Base-by-base conservation (phyloP, 1,284 basidiomycete species). In the Trichosporon sp. region DNA sequence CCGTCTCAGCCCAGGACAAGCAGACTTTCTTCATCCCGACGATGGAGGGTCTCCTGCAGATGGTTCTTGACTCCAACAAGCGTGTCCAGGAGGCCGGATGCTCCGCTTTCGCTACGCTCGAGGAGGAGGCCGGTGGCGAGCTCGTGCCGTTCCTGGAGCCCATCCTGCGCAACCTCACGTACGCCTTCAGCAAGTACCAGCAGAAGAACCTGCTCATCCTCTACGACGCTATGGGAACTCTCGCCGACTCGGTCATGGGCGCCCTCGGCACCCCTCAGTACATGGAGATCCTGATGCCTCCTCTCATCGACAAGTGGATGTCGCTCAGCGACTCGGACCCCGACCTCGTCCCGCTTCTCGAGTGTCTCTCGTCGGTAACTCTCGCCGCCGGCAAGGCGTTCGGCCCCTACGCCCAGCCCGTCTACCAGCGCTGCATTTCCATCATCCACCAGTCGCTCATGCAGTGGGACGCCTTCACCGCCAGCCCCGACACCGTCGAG, bases 41-140 rank as follows among this genome's bases (percentile, higher is more conserved):
- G 29, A 92, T 99, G 90, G 96, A 99, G 86, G 97, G 95, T 27
- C 88, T 98, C 62, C 89, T 99, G 70, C 89, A 91, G 69, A 98
- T 96, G 92, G 95, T 98, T n/a, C 86, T 99, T 65, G 97, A 99
- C 82, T 92, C 93, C 84, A 99, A 99, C 86, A 99, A 99, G 85
- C 92, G 95, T 23, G 97, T 99, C 0, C 97, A 99, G 85, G 97
- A 99, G 84, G 97, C 97, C 1, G 97, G 97, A 21, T 99, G 97
- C 84, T 95, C 92, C 73, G 97, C 97, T 0, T 99, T 99, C 80
- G 97, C 97, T 2, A 99, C 97, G 8, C 88, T 99, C 12, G 97
- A 99, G 83, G 97, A 99, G 84, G 97, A 98, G 83, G 97, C 96
- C 0, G 95, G 94, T 2, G 81, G 87, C 2, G 92, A 92, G 77